phyloP scores from a whole-genome alignment of 2,329 filamentous ascomycete genomes.

The Seiridium unicorne region DNA sequence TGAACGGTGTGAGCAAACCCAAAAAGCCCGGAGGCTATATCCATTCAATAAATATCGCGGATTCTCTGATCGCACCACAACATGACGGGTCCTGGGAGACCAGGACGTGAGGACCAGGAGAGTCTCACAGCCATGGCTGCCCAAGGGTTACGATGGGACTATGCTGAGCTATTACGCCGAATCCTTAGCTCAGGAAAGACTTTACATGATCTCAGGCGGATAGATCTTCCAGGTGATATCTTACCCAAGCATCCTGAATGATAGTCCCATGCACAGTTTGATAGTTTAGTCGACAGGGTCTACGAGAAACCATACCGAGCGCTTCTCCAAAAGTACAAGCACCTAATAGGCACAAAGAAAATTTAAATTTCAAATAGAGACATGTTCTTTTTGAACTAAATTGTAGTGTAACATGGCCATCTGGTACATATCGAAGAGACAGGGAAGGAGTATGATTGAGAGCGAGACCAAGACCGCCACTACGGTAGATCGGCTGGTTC shows the following conservation, averaged over 20 bases:
- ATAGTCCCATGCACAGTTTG: too few relatives aligned
- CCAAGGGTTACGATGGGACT: constrained; percentile 37
- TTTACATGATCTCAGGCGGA: not conserved
- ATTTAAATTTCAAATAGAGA: too few relatives aligned
- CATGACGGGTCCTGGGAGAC: constrained; percentile 39
- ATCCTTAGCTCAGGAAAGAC: not conserved
- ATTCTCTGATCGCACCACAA: constrained; percentile 14
- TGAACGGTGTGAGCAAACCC: not conserved
- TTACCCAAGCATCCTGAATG: not conserved
- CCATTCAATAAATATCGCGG: constrained; percentile 8
- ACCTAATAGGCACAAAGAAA: too few relatives aligned
- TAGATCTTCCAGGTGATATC: not conserved
- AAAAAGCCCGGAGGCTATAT: not conserved
- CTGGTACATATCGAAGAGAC: too few relatives aligned
- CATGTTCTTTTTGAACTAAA: too few relatives aligned
- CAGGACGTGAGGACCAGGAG: constrained; percentile 45
- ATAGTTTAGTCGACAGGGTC: too few relatives aligned
- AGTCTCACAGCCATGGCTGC: constrained; percentile 45
- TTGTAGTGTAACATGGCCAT: too few relatives aligned
- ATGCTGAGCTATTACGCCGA: not conserved
- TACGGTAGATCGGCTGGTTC: too few relatives aligned
- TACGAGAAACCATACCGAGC: too few relatives aligned
- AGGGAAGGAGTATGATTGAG: too few relatives aligned
- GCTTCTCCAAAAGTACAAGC: too few relatives aligned
- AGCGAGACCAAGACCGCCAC: too few relatives aligned